Conservation (phyloP, 495 filamentous ascomycete species). For the Cercophora newfieldiana region DNA sequence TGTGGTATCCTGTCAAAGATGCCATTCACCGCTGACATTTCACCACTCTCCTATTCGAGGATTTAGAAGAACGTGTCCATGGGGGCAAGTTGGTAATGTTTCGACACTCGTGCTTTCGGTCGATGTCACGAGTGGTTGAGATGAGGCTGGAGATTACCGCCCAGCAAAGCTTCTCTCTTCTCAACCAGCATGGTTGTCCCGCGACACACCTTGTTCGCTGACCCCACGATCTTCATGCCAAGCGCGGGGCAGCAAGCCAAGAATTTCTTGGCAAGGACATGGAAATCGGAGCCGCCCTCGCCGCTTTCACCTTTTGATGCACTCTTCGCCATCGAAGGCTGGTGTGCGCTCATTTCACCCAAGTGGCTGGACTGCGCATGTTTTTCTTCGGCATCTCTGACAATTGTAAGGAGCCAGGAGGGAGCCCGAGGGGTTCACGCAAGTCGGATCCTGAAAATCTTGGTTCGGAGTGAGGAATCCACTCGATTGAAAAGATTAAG, state of each 20-base stretch:
- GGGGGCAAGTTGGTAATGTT: neutral
- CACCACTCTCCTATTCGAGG: conserved; percentile 1
- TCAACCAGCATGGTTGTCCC: no score
- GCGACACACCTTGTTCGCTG: neutral
- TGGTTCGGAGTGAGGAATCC: neutral
- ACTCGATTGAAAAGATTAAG: neutral
- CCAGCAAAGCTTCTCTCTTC: neutral
- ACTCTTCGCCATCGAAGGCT: neutral
- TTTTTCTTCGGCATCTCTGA: neutral
- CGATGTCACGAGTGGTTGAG: neutral
- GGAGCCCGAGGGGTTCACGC: neutral
- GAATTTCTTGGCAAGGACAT: no score
- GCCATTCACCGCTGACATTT: neutral
- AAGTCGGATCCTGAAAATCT: neutral
- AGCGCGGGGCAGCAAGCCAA: conserved; percentile 2
- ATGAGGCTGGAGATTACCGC: neutral
- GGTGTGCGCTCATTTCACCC: neutral
- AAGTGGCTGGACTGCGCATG: neutral
- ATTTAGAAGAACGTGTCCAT: neutral
- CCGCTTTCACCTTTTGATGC: no score
- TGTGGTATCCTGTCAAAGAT: neutral
- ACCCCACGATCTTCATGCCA: neutral
- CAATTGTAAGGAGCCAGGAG: neutral
- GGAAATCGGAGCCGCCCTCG: no score
- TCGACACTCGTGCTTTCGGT: neutral